Evolutionary conservation across 495 filamentous ascomycete genomes (phyloP), one percentile per base, ranked within the genome.

Genomic region (Oleoguttula mirabilis): DNA sequence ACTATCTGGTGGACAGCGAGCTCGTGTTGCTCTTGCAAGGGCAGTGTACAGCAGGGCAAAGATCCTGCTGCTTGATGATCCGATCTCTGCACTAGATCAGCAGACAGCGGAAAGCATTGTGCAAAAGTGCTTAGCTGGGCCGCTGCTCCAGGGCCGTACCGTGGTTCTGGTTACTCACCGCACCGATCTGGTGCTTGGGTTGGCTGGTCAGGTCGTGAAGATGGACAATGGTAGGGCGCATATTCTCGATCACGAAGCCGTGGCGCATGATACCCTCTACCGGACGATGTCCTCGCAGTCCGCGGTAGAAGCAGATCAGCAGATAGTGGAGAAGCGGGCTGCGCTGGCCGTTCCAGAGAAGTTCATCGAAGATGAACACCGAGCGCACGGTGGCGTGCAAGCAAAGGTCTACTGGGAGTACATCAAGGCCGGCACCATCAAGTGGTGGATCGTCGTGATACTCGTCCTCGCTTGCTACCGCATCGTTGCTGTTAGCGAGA

Each of bases 91-190:
- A 0, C 60, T 79, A 10, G 77, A 77, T 53, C 82, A 88, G 52
- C 71, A 80, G 20, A 93, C 85, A 0, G 84, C 84, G 1, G 77
- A 83, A 45, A 64, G 58, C 3, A 79, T 93, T 35, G 68, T 85
- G 21, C 64, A 66, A 21, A 83, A 77, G 47, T 75, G 82, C 47
- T 71, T 93, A 27, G 58, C 57, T 1, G 80, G 81, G 1, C 66
- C 72, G 1, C 59, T 93, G 38, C 61, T 79, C 47, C 60, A 76
- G 23, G 73, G 61, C 12, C 70, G 82, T 11, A 76, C 69, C 0
- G 60, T 80, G 12, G 66, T 88, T 20, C 69, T 93, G 10, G 80
- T 85, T 7, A 93, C 85, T 0, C 85, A 93, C 60, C 76, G 85
- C 2, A 75, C 75, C 2, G 73, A 80, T 37, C 66, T 90, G 6